Conservation (phyloP, 208 protist species). For the Trypanosoma cruzi region DNA sequence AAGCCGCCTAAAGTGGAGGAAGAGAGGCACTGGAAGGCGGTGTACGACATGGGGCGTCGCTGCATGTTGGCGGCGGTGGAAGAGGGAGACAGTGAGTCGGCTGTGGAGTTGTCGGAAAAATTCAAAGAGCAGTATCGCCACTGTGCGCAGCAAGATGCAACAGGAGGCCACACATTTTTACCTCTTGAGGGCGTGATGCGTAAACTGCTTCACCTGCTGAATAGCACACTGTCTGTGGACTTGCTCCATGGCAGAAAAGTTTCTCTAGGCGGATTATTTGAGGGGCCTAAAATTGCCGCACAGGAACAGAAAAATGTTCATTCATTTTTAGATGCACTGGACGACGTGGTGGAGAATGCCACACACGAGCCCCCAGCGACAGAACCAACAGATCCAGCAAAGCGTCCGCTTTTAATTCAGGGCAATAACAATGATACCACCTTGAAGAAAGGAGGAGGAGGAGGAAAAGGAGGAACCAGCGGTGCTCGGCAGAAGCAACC, state of each 20-base stretch:
- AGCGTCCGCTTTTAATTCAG: not conserved
- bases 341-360: constrained; percentile 8
- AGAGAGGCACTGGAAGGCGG: constrained; percentile 20
- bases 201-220: constrained; percentile 5
- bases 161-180: not conserved
- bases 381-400: not conserved
- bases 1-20: not conserved
- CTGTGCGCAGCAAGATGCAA: not conserved
- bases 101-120: not conserved
- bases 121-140: constrained; percentile 20
- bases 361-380: not conserved
- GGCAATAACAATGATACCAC: not conserved
- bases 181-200: constrained; percentile 9
- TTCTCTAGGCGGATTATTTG: not conserved
- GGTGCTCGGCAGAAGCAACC: not conserved
- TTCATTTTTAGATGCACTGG: constrained; percentile 15
- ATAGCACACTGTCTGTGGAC: not conserved
- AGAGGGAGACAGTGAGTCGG: not conserved
- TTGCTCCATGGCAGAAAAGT: not conserved
- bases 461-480: not conserved
- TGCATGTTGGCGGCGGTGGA: constrained; percentile 11
- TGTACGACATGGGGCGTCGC: constrained; percentile 21
- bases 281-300: not conserved
- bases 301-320: constrained; percentile 15
- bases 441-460: not conserved